Conservation (phyloP, 805 yeast genomes). For the Schwanniomyces sp. region DNA sequence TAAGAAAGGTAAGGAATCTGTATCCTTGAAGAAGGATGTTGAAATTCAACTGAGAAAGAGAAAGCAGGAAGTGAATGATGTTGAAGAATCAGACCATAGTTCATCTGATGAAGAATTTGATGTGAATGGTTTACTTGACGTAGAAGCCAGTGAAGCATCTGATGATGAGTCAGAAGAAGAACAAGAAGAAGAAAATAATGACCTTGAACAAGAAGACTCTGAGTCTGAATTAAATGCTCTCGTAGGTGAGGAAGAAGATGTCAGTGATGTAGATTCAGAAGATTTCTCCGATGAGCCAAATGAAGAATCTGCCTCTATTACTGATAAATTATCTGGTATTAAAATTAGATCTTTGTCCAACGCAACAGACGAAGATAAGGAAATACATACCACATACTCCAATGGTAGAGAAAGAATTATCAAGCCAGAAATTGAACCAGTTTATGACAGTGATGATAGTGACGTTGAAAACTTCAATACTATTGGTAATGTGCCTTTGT, state of each 20-base stretch:
- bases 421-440: constrained; percentile 89
- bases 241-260: constrained; percentile 54
- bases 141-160: constrained; percentile 37
- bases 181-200: constrained; percentile 14
- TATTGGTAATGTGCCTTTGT: constrained; percentile 88
- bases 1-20: constrained; percentile 4
- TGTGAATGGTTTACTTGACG: constrained; percentile 42
- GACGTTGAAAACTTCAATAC: constrained; percentile 81
- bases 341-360: constrained; percentile 50
- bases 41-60: constrained; percentile 11
- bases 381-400: constrained; percentile 50
- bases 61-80: constrained; percentile 14
- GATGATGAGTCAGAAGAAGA: constrained; percentile 19
- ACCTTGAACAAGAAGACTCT: constrained; percentile 15
- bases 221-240: constrained; percentile 58
- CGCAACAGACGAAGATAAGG: constrained; percentile 31
- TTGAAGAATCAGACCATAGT: constrained; percentile 17
- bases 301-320: constrained; percentile 48
- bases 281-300: constrained; percentile 56
- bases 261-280: constrained; percentile 40
- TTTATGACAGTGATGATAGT: constrained; percentile 92
- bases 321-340: constrained; percentile 55
- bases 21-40: constrained; percentile 1
- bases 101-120: constrained; percentile 30
- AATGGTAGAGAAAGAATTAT: constrained; percentile 82